These are phyloP conservation scores for Capronia americana DNA, from an alignment of 2,329 filamentous ascomycete species.

Conservation along the genomic window DNA sequence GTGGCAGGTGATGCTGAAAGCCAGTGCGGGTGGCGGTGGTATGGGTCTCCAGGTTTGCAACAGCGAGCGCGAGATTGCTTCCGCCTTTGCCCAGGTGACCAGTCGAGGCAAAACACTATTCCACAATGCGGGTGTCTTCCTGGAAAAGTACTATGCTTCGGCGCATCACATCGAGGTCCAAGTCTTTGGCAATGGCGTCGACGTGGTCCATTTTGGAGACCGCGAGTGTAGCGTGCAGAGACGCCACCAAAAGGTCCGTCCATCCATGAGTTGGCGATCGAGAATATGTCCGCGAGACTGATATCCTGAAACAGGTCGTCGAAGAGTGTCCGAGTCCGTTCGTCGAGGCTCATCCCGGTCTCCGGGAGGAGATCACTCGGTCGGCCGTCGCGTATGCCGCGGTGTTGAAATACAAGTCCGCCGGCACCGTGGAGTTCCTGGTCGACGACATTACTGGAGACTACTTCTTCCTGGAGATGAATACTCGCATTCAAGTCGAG, in stretches of 20 bases:
- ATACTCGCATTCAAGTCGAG: constrained; percentile 61
- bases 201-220: constrained; percentile 82
- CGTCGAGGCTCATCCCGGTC: constrained; percentile 58
- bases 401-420: constrained; percentile 73
- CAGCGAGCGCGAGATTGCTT: constrained; percentile 69
- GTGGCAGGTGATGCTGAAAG: constrained; percentile 68
- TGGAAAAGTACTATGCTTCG: constrained; percentile 69
- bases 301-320: constrained; percentile 46
- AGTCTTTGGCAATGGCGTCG: constrained; percentile 81
- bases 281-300: not conserved
- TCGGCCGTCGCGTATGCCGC: constrained; percentile 71
- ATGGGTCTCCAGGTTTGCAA: constrained; percentile 83
- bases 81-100: constrained; percentile 73
- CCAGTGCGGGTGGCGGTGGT: constrained; percentile 78
- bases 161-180: constrained; percentile 74
- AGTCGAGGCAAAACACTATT: constrained; percentile 79
- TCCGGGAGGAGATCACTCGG: constrained; percentile 67
- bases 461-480: constrained; percentile 73
- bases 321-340: constrained; percentile 86
- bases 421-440: constrained; percentile 88
- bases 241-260: constrained; percentile 80
- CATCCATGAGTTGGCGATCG: not conserved
- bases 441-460: constrained; percentile 80
- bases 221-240: constrained; percentile 87
- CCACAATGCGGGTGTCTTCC: constrained; percentile 80